A percentile compares a stretch with the other conserved stretches of the same genome.
Conservation (phyloP, 257 asterid species). For the Penstemon newberryi region DNA sequence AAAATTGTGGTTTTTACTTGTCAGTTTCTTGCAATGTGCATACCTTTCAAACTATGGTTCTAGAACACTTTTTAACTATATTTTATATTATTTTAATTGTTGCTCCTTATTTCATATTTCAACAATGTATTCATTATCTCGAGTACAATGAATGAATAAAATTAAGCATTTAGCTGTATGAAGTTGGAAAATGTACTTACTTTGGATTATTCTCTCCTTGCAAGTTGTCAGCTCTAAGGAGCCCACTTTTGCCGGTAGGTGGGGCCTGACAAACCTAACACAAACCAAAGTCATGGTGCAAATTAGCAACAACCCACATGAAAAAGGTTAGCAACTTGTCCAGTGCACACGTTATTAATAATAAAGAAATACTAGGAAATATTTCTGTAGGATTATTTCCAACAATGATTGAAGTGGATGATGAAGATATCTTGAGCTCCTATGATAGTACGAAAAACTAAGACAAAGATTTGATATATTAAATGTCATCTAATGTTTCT, state of each 20-base stretch:
- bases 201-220: conserved; percentile 71
- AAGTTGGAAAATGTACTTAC: conserved; percentile 40
- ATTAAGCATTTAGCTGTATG: not conserved
- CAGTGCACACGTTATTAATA: no score
- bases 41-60: not conserved
- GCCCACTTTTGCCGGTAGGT: conserved; percentile 84
- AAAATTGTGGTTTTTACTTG: not conserved
- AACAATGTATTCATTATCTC: not conserved
- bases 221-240: conserved; percentile 65
- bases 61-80: not conserved
- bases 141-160: not conserved
- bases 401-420: not conserved
- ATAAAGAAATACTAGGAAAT: no score
- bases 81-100: not conserved
- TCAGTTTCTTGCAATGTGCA: not conserved
- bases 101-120: not conserved
- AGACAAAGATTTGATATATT: no score
- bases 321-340: no score
- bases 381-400: not conserved
- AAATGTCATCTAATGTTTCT: no score
- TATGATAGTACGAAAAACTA: not conserved
- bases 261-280: conserved; percentile 86
- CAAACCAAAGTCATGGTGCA: conserved; percentile 23
- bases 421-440: not conserved
- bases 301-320: not conserved